Evolutionary conservation across 2,329 filamentous ascomycete species (phyloP), one percentile per base, ranked within the genome.

Genomic region (Sporothrix protearum): DNA sequence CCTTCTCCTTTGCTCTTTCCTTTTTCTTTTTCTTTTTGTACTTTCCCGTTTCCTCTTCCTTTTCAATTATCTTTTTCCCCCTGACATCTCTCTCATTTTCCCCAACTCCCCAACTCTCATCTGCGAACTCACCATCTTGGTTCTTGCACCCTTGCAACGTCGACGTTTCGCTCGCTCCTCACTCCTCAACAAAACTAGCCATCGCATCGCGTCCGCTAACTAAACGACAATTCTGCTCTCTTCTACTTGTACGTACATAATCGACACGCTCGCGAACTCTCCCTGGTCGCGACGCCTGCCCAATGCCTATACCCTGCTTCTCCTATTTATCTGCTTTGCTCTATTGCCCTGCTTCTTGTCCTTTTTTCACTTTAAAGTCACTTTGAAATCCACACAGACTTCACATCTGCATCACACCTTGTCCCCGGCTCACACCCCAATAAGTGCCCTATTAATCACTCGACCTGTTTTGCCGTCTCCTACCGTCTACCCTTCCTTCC

Each of bases 381-480:
- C 55, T 25, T 63, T n/a, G n/a, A 12, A 42, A 25, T 8, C 45
- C 39, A 22, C 33, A 5, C 33, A 22, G 14, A 51, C 63, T 3
- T 59, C 19, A 36, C 51, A 14, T 61, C 22, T n/a, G 7, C 22
- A 2, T 55, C 25, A 33, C 51, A 2, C 25, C 68, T 63, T 33
- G 30, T 39, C 28, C 28, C 45, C 51, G 12, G 19, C 12, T 16
- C 51, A 45, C 51, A 42, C 69, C 69, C 69, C 28, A 64, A 70
- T 53, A 61, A 39, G 42, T 68, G 33, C 68, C n/a, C 22, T 66
- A 30, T 39, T 42, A 53, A 36, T 67, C 55, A 14, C 45, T 69
- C 42, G 33, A 51, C 59, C 55, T 69, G 22, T 57, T 64, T 36
- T 68, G 33, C 51, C 69, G 64, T 55, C 45, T n/a, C 45, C 22